Evolutionary conservation across 1,284 basidiomycete genomes (phyloP), one percentile per base, ranked within the genome.

Genomic region (Porogramme epimiltina): DNA sequence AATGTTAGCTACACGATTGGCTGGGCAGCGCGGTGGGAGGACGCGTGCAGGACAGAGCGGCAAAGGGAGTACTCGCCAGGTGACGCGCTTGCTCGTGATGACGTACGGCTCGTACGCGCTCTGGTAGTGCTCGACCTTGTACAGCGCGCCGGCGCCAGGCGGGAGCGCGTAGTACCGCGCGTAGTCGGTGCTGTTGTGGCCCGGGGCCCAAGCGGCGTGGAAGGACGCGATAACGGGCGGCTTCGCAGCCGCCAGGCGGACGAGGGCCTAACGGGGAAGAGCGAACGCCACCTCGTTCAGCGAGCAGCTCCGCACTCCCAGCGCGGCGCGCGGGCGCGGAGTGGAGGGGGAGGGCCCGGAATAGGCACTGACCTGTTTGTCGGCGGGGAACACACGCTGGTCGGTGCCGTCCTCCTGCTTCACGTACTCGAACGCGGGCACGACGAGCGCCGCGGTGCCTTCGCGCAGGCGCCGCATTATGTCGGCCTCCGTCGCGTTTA

Each of bases 91-190:
- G 68, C 80, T 87, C 64, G 89, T 86, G 49, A 94, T 82, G 28
- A 92, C 79, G 62, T 93, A 94, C 8, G 91, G 91, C 62, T 94
- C 91, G 62, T 93, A 93, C 13, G 86, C 82, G 42, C 89, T 77
- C 59, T 91, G 88, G 67, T 93, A 93, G 42, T 75, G 72, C 9
- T 78, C 80, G 13, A 91, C 86, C 56, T 79, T 80, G 71, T 93
- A 94, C 0, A 91, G 74, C 54, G 85, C 81, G 23, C 87, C 87
- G 0, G 82, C 73, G 41, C 75, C 65, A 3, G 68, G 63, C 15
- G 64, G 61, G 3, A 87, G 76, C 2, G 73, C 63, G 64, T 89
- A 90, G 65, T 84, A 93, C 40, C 75, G 76, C 20, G 76, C 70
- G 65, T 93, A 93, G 63, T 93, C 84, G 0, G 87, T 90, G 60